Conservation (phyloP, 306 rosid genomes). For the Cucurbita pepo region DNA sequence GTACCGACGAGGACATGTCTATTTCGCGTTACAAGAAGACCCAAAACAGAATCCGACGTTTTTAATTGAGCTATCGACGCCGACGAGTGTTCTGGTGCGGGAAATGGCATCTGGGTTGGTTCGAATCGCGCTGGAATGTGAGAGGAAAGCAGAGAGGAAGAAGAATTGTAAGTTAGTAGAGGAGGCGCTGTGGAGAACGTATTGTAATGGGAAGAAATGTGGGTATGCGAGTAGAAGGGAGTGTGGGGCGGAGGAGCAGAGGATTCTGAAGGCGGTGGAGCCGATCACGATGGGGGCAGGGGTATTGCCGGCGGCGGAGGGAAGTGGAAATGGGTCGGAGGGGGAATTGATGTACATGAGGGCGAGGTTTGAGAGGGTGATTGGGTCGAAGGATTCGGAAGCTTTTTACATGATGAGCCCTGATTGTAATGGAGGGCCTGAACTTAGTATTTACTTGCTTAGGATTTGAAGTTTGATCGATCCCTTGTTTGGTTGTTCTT, state of each 20-base stretch:
- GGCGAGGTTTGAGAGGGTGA: constrained; percentile 73
- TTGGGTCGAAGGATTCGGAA: constrained; percentile 76
- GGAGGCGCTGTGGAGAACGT: constrained; percentile 56
- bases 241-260: constrained; percentile 61
- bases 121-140: constrained; percentile 45
- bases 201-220: constrained; percentile 73
- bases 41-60: constrained; percentile 4
- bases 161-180: constrained; percentile 21
- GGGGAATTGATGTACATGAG: constrained; percentile 81
- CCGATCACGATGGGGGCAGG: constrained; percentile 88
- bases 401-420: constrained; percentile 83
- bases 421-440: constrained; percentile 67
- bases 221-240: constrained; percentile 44
- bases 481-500: neutral
- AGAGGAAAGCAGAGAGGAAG: constrained; percentile 21
- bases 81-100: constrained; percentile 1
- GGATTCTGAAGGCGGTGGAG: constrained; percentile 59
- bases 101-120: constrained; percentile 12
- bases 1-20: neutral
- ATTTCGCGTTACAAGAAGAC: constrained; percentile 7
- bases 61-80: constrained; percentile 1
- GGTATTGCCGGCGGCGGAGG: constrained; percentile 41
- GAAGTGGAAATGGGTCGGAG: too few relatives aligned
- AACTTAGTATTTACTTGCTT: constrained; percentile 67
- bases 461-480: constrained; percentile 25